Evolutionary conservation across 1,284 basidiomycete species (phyloP).

Genomic region (Boletus sp.): DNA sequence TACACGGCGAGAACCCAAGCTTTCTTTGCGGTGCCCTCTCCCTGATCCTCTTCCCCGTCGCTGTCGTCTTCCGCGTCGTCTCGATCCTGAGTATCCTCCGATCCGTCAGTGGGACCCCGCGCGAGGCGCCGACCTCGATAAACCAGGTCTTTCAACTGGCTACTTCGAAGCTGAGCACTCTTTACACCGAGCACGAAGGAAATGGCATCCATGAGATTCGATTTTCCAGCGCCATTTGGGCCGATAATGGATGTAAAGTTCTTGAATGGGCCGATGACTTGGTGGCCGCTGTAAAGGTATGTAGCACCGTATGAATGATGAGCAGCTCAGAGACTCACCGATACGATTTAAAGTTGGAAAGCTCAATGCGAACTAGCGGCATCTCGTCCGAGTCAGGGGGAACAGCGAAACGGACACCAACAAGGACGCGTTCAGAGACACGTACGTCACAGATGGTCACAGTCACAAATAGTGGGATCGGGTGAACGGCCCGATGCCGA

Average conservation of each 20-base stretch:
- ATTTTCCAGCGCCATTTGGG: conserved; percentile 98
- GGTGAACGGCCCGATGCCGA: no score
- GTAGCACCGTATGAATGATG: conserved; percentile 3
- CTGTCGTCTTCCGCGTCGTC: conserved; percentile 43
- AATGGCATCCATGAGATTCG: conserved; percentile 99
- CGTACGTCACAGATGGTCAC: conserved; percentile 27
- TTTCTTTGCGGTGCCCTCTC: conserved; percentile 81
- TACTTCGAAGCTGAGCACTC: conserved; percentile 88
- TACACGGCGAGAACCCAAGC: conserved; percentile 96
- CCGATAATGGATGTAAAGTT: conserved; percentile 96
- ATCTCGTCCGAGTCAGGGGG: conserved; percentile 24
- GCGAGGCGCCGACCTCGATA: conserved; percentile 85
- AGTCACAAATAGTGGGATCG: no score
- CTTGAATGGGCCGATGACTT: conserved; percentile 86
- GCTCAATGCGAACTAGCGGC: conserved; percentile 78
- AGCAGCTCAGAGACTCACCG: conserved; percentile 38
- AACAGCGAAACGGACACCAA: conserved; percentile 12
- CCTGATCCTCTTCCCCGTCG: conserved; percentile 55
- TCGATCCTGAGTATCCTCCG: conserved; percentile 44
- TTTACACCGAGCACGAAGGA: conserved; percentile 98
- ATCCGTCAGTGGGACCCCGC: conserved; percentile 47
- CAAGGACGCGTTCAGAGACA: conserved; percentile 26
- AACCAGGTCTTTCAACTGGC: conserved; percentile 91
- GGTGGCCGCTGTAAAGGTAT: conserved; percentile 58
- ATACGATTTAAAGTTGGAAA: conserved; percentile 94